phyloP scores from a whole-genome alignment of 805 yeast species.

The Candida tallmaniae region DNA sequence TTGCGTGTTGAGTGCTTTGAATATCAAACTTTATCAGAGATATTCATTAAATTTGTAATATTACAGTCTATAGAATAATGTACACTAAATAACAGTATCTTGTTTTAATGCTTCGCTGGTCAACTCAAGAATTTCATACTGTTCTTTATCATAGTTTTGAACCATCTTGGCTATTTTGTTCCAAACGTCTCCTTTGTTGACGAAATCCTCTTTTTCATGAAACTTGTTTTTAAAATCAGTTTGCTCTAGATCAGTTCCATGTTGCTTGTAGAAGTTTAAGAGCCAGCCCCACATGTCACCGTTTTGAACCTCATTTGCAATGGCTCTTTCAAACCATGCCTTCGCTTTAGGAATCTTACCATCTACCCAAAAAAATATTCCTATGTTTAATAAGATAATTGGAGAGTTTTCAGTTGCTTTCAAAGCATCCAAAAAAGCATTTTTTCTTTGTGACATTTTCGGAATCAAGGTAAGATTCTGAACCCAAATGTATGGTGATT shows the following conservation, averaged over 20 bases:
- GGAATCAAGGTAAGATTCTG: constrained; percentile 47
- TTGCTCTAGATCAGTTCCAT: constrained; percentile 35
- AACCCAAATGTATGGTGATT: constrained; percentile 61
- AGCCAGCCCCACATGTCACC: constrained; percentile 81
- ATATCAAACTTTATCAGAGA: constrained; percentile 57
- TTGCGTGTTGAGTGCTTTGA: constrained; percentile 73
- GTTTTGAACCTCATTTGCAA: constrained; percentile 46
- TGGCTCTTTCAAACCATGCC: constrained; percentile 71
- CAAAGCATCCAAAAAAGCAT: constrained; percentile 66
- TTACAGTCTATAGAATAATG: background rate
- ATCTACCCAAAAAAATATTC: constrained; percentile 60
- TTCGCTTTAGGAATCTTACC: constrained; percentile 60
- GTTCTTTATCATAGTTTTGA: constrained; percentile 37
- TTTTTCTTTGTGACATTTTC: constrained; percentile 49
- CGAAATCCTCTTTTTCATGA: constrained; percentile 37
- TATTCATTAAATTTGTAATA: constrained; percentile 10
- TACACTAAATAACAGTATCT: constrained; percentile 1
- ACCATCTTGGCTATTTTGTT: constrained; percentile 45
- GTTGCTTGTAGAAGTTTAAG: constrained; percentile 40
- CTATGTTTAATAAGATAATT: constrained; percentile 57
- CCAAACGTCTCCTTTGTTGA: constrained; percentile 65
- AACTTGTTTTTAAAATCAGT: constrained; percentile 32
- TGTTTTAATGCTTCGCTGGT: constrained; percentile 14
- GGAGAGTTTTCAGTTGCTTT: constrained; percentile 59
- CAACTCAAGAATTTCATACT: constrained; percentile 35